A percentile compares a stretch with the other conserved stretches of the same genome.
Evolutionary conservation across 768 basidiomycete genomes (phyloP).

Genomic region (Serendipita sp.): DNA sequence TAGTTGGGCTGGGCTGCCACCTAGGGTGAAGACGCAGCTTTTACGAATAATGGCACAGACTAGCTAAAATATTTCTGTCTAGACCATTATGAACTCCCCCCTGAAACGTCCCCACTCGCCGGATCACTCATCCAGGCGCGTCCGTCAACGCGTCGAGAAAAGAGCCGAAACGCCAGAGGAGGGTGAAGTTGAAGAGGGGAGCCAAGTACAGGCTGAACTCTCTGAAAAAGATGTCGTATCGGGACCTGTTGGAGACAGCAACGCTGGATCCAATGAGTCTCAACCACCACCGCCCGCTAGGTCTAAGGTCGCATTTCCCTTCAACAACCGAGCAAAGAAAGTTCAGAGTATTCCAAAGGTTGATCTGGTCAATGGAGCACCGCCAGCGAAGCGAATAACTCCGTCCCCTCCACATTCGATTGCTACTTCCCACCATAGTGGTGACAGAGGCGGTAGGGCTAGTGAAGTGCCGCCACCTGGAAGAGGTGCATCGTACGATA

Average conservation of each 20-base stretch:
- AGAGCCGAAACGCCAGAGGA: not conserved
- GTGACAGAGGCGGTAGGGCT: no score
- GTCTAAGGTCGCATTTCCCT: conserved; percentile 54
- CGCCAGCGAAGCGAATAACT: not conserved
- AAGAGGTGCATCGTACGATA: conserved; percentile 21
- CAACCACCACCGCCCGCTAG: conserved; percentile 5
- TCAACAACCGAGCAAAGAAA: conserved; percentile 30
- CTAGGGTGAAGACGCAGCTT: no score
- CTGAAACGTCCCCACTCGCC: conserved; percentile 3
- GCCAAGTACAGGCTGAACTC: not conserved
- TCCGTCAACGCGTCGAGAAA: not conserved
- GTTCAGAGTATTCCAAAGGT: not conserved
- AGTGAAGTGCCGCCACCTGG: conserved; percentile 25
- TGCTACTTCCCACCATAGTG: not conserved
- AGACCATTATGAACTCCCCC: not conserved
- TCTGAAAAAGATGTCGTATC: not conserved
- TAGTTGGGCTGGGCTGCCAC: no score
- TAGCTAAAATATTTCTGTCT: not conserved
- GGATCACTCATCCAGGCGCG: not conserved
- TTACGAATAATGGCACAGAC: no score
- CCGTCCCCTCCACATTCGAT: not conserved
- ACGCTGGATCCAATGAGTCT: not conserved
- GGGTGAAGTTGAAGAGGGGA: not conserved
- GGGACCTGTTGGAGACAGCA: not conserved
- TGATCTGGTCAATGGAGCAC: not conserved